These are phyloP conservation scores for Lodderomyces pseudojiufengensis DNA, from an alignment of 1,139 yeast genomes.

Conservation along the genomic window DNA sequence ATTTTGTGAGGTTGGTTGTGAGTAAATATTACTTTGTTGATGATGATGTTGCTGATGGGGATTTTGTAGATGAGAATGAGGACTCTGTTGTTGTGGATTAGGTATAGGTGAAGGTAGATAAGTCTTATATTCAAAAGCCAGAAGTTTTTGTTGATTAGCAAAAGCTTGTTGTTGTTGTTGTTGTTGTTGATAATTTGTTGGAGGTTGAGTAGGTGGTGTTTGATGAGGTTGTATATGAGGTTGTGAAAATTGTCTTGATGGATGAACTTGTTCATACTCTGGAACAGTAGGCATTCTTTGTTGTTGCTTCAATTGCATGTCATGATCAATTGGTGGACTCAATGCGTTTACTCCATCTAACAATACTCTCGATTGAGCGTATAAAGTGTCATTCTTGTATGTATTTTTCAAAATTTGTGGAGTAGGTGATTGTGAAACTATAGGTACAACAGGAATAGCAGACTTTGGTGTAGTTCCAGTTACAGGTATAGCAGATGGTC, in stretches of 20 bases:
- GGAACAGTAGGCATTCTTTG: slow-evolving; percentile 1
- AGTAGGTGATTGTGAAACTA: not conserved
- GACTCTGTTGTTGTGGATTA: too few species aligned
- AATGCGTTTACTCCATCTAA: slow-evolving; percentile 9
- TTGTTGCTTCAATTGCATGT: not conserved
- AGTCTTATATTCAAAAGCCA: too few species aligned
- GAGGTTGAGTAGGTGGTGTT: not conserved
- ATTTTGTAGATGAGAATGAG: too few species aligned
- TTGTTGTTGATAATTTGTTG: not conserved
- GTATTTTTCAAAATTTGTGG: not conserved
- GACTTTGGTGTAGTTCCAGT: not conserved
- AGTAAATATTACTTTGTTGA: too few species aligned
- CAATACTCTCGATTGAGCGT: slow-evolving; percentile 5
- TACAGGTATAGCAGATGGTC: not conserved
- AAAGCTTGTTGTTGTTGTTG: not conserved
- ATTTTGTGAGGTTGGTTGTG: too few species aligned
- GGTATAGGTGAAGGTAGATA: too few species aligned
- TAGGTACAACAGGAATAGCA: too few species aligned
- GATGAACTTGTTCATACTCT: not conserved
- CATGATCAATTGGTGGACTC: slow-evolving; percentile 8
- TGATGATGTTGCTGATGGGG: too few species aligned
- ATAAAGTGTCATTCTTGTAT: not conserved
- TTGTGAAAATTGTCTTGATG: not conserved
- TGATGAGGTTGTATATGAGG: not conserved
- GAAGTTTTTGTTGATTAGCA: not conserved